Evolutionary conservation across 78 protist genomes (phyloP).

Genomic region (Dictyostelium purpureum): DNA sequence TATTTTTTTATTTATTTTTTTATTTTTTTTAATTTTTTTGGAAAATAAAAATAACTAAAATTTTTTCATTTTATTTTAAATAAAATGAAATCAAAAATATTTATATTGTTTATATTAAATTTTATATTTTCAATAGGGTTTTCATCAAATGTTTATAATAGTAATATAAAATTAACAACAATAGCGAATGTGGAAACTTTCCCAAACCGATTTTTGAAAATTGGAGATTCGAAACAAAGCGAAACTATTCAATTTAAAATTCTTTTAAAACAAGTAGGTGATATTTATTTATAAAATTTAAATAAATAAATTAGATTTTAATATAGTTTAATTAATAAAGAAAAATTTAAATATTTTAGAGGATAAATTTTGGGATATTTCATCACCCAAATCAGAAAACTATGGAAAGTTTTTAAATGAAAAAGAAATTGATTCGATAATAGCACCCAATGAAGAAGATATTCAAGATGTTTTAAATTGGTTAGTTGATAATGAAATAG

Average conservation of each 20-base stretch:
- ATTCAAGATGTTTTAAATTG: not conserved
- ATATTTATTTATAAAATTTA: not conserved
- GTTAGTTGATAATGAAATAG: not conserved
- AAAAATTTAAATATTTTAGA: constrained; percentile 11
- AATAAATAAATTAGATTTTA: not conserved
- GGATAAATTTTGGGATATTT: constrained; percentile 16
- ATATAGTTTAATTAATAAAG: not conserved
- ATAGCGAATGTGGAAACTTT: too few relatives aligned
- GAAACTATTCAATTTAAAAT: not conserved
- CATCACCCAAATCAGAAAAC: not conserved
- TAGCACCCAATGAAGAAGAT: not conserved
- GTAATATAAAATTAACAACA: too few relatives aligned
- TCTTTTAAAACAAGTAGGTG: constrained; percentile 7
- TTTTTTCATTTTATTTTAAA: too few relatives aligned
- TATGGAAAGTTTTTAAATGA: not conserved
- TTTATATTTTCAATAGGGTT: too few relatives aligned
- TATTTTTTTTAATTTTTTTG: too few relatives aligned
- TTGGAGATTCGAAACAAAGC: too few relatives aligned
- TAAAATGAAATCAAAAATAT: too few relatives aligned
- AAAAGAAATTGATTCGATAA: not conserved
- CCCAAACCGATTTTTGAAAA: too few relatives aligned
- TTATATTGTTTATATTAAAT: too few relatives aligned
- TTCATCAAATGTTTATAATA: too few relatives aligned
- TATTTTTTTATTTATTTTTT: too few relatives aligned
- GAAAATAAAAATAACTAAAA: too few relatives aligned